These are phyloP conservation scores for Penicillium atrosanguineum DNA, from an alignment of 495 filamentous ascomycete genomes.

Conservation along the genomic window DNA sequence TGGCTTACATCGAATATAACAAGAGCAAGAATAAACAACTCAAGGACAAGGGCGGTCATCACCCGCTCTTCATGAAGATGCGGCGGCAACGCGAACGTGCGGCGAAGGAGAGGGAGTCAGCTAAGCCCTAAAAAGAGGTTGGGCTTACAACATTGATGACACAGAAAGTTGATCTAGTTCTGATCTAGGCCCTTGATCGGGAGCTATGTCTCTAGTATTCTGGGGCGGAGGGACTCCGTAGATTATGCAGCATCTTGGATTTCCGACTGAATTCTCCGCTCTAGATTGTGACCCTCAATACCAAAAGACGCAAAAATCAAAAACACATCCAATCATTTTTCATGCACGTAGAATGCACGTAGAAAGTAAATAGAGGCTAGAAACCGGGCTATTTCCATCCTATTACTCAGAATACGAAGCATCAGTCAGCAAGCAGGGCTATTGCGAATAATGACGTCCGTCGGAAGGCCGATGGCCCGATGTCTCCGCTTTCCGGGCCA, in stretches of 20 bases:
- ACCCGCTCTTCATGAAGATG: constrained; percentile 78
- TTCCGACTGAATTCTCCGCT: background rate
- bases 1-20: constrained; percentile 92
- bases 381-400: background rate
- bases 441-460: background rate
- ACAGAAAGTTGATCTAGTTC: background rate
- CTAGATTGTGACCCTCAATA: background rate
- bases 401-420: constrained; percentile 6
- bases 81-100: constrained; percentile 67
- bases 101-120: constrained; percentile 45
- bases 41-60: constrained; percentile 63
- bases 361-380: background rate
- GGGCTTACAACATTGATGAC: background rate
- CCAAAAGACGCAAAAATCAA: background rate
- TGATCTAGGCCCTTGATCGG: background rate
- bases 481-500: constrained; percentile 4
- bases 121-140: background rate
- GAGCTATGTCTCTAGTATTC: background rate
- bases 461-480: constrained; percentile 15
- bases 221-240: background rate
- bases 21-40: constrained; percentile 76
- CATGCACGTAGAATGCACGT: background rate
- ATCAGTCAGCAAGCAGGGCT: constrained; percentile 19
- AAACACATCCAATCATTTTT: background rate
- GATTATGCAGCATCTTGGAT: background rate